Evolutionary conservation across 805 yeast genomes (phyloP).

Genomic region (Candida pini): DNA sequence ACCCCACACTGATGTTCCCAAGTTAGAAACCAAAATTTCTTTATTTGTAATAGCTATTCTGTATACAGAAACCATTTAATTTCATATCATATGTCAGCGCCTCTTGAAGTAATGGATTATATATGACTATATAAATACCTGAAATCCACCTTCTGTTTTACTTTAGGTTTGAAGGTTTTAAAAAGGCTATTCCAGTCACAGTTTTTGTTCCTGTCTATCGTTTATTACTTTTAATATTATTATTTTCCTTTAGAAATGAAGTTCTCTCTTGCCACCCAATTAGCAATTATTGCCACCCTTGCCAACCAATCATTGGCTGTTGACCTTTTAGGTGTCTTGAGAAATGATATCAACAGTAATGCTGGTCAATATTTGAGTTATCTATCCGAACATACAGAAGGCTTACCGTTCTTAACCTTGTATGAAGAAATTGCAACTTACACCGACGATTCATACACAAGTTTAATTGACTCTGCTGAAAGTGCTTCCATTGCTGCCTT

Average conservation of each 20-base stretch:
- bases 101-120: too few species aligned
- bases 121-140: too few species aligned
- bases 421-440: slow-evolving; percentile 32
- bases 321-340: slow-evolving; percentile 32
- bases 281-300: slow-evolving; percentile 18
- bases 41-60: too few species aligned
- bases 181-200: too few species aligned
- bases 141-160: too few species aligned
- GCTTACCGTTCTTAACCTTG: slow-evolving; percentile 27
- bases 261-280: slow-evolving; percentile 12
- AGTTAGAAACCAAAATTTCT: too few species aligned
- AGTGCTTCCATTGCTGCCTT: slow-evolving; percentile 18
- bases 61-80: too few species aligned
- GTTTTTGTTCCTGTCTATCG: background rate
- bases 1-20: too few species aligned
- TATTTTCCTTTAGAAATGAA: slow-evolving; percentile 17
- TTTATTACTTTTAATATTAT: background rate
- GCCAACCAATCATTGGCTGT: slow-evolving; percentile 16
- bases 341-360: slow-evolving; percentile 31
- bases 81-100: too few species aligned
- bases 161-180: too few species aligned
- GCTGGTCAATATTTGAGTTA: slow-evolving; percentile 28
- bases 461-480: slow-evolving; percentile 26
- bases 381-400: slow-evolving; percentile 27
- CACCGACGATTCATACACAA: slow-evolving; percentile 41